Base-by-base conservation (phyloP, 345 rosid genomes). In the Euphorbia pulcherrima region DNA sequence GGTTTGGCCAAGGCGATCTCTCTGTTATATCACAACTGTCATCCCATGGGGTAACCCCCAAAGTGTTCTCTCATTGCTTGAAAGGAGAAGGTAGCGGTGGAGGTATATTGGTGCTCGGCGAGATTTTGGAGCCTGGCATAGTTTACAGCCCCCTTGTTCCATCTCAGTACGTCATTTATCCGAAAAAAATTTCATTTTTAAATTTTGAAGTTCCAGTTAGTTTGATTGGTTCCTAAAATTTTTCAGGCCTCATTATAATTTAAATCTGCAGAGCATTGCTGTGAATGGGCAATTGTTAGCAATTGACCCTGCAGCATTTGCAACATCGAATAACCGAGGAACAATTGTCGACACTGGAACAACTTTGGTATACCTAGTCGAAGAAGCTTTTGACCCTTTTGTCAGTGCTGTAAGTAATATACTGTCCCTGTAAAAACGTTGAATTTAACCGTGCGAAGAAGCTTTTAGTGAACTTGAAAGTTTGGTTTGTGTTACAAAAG, bases 271-370 rank as follows among this genome's bases (percentile, higher is more conserved):
- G 82, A 92, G 97, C 83, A 94, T 94, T 77, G 82, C 99, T 8
- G 96, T 94, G 35, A 83, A 79, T 66, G 90, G 96, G 9, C 90
- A 81, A 77, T 71, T 57, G 72, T 71, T 94, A 63, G 68, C 87
- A 0, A 86, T 92, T 68, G 88, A 92, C 73, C 77, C 88, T 0
- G 82, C 97, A 0, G 92, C 82, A 24, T 94, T 92, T 74, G 75
- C 89, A 57, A 83, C 99, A 30, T 82, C 96, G 65, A 82, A 55
- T 70, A 84, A 75, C 62, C 83, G 72, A 72, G 99, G 99, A 81
- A 92, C 99, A 28, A 94, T 94, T 68, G 68, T 94, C 28, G 99
- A 94, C 70, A 84, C 97, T n/a, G 99, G 99, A 53, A 94, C 99
- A 66, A 92, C 99, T 51, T 77, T 94, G 77, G 90, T 93, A 0